Conservation (phyloP, 768 basidiomycete genomes). For the Collybiopsis confluens region DNA sequence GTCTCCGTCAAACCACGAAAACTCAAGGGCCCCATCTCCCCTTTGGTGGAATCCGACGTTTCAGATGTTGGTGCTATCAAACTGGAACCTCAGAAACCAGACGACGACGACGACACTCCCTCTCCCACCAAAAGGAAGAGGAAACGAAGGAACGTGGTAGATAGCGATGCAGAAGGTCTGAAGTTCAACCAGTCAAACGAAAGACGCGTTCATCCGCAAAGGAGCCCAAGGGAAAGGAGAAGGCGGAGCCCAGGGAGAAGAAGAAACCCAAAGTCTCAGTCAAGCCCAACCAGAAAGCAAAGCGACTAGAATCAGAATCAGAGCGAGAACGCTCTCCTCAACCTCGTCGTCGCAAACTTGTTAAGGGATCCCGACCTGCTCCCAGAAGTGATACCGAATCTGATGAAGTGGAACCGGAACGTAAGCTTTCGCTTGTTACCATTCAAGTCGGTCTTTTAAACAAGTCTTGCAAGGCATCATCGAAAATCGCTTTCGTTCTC, state of each 20-base stretch:
- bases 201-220: conserved; percentile 7
- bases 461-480: conserved; percentile 49
- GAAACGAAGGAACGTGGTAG: conserved; percentile 19
- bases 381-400: conserved; percentile 38
- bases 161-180: conserved; percentile 13
- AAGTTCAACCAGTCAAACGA: conserved; percentile 12
- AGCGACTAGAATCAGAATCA: background rate
- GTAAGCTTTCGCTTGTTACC: conserved; percentile 25
- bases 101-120: conserved; percentile 4
- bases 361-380: conserved; percentile 39
- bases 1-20: too few species aligned
- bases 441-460: background rate
- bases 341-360: conserved; percentile 33
- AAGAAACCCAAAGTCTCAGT: background rate
- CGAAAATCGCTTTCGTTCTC: conserved; percentile 54
- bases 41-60: too few species aligned
- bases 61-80: conserved; percentile 49
- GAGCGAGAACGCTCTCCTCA: conserved; percentile 31
- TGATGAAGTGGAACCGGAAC: conserved; percentile 51
- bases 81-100: conserved; percentile 35
- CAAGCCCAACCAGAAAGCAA: background rate
- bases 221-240: background rate
- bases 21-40: too few species aligned
- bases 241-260: background rate
- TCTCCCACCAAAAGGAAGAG: conserved; percentile 16